Base-by-base conservation (phyloP, 2,329 filamentous ascomycete species). In the Colletotrichum melonis region DNA sequence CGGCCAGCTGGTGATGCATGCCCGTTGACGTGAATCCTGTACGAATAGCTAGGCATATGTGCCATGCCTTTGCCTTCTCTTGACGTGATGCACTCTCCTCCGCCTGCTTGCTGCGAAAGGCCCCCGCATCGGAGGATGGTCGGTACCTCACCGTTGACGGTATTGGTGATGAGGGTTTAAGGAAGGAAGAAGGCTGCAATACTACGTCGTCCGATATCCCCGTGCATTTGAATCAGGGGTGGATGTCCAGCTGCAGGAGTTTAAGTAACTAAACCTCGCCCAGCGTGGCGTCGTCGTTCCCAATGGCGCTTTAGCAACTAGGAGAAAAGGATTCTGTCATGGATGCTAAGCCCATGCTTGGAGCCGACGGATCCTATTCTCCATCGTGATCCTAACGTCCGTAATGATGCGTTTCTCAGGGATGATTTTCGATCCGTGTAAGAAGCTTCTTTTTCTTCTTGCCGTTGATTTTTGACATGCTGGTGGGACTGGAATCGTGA, bases 201-300 rank as follows among this genome's bases (percentile, higher is more conserved):
- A 60, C 67, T 63, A 66, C 71, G 38, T 73, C 60, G 67, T 62
- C 71, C 67, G 67, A 66, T 62, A 65, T 26, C 55, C 16, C 28
- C 28, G 16, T 70, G 55, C 56, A 65, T 65, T 65, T 62, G 70
- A 56, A 60, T 70, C 67, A 70, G 70, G 70, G 70, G 70, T 56
- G 66, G 56, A 56, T 63, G 22, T 28, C 67, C 22, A 66, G 42
- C 42, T 49, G 70, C 70, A 70, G 49, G 70, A 65, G 60, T 35
- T 73, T 65, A 46, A 70, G 24, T 57, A 35, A 56, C 32, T 62
- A 42, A 19, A 7, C 26, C 52, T 16, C 19, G 26, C 16, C 46
- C 56, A 26, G 30, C n/a, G 60, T 52, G 52, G 69, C 58, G 69
- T 63, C 49, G 24, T 42, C 63, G 7, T 55, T 12, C 7, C 24